A percentile compares a stretch with the other conserved stretches of the same genome.
phyloP scores from a whole-genome alignment of 192 early-diverging fungal species.

The Rhizoclosmatium globosum region DNA sequence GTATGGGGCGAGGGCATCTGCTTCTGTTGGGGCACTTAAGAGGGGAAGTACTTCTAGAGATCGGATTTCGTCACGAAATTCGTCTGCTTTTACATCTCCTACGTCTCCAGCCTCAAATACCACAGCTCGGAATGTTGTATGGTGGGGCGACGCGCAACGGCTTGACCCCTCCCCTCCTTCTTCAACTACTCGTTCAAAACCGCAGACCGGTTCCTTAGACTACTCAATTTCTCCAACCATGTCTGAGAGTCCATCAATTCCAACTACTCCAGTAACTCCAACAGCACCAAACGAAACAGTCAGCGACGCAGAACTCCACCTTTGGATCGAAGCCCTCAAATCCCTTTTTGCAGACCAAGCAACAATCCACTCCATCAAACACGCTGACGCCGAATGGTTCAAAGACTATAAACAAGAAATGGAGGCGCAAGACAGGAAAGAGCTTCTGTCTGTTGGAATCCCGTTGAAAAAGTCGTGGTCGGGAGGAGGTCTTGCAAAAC shows the following conservation, averaged over 20 bases:
- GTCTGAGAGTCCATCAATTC: not conserved
- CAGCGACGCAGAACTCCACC: not conserved
- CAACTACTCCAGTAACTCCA: not conserved
- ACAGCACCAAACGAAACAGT: not conserved
- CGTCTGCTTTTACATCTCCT: not conserved
- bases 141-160: not conserved
- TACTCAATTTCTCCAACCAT: not conserved
- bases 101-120: not conserved
- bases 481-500: slow-evolving; percentile 2
- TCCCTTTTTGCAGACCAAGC: slow-evolving; percentile 7
- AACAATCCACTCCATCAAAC: slow-evolving; percentile 20
- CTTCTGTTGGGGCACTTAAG: not conserved
- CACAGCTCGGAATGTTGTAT: not conserved
- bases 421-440: slow-evolving; percentile 26
- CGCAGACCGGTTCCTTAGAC: not conserved
- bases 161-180: not conserved
- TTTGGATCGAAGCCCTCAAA: slow-evolving; percentile 15
- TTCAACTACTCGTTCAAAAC: not conserved
- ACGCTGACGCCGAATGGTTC: slow-evolving; percentile 28
- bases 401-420: slow-evolving; percentile 11
- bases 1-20: not conserved
- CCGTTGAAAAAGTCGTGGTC: slow-evolving; percentile 26
- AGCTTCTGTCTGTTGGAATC: not conserved
- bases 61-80: not conserved
- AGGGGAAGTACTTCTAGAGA: not conserved